Conservation (phyloP, 176 grass and related monocot genomes). For the Aegilops longissima region DNA sequence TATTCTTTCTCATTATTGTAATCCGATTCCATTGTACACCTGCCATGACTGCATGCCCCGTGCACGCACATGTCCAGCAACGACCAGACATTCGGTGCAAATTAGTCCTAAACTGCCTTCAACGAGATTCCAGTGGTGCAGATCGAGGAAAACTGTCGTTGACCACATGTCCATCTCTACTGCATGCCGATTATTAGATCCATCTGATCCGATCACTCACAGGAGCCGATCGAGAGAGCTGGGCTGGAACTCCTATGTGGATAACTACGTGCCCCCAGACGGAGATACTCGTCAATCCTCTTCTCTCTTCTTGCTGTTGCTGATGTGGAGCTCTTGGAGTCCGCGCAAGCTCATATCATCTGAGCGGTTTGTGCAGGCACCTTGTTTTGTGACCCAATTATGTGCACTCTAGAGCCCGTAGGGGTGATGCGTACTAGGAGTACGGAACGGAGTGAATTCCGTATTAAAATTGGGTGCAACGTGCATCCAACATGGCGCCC, state of each 20-base stretch:
- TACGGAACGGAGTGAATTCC: background rate
- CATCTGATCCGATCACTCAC: background rate
- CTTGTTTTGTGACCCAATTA: background rate
- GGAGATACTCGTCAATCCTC: background rate
- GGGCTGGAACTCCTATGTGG: background rate
- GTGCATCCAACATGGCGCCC: background rate
- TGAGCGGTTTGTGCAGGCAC: background rate
- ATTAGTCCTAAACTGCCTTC: conserved; percentile 16
- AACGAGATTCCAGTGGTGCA: conserved; percentile 11
- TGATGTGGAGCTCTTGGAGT: background rate
- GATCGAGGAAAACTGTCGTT: conserved; percentile 12
- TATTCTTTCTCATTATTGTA: conserved; percentile 20
- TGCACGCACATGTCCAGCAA: background rate
- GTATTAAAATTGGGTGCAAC: background rate
- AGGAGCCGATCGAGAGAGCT: background rate
- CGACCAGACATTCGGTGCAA: conserved; percentile 15
- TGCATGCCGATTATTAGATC: background rate
- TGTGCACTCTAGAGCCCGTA: background rate
- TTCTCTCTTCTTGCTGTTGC: background rate
- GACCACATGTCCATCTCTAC: background rate
- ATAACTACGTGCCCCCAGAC: background rate
- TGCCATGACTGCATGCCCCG: background rate
- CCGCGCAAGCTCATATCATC: background rate
- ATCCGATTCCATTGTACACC: background rate
- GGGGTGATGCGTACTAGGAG: no score